Evolutionary conservation across 345 rosid species (phyloP).

Genomic region (Linum tenue): DNA sequence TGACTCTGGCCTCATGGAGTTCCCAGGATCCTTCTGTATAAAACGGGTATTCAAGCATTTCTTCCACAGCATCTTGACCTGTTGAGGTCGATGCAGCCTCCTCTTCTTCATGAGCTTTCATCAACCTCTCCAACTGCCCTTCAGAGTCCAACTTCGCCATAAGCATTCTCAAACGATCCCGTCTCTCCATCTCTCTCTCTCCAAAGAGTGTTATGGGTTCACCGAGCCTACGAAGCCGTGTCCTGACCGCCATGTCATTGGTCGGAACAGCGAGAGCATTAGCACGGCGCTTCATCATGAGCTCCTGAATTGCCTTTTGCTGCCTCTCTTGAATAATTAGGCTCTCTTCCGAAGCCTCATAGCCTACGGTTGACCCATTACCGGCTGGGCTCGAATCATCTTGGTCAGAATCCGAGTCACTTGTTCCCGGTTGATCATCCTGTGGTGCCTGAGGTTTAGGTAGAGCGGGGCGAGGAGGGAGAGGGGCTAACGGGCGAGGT

Average conservation of each 20-base stretch:
- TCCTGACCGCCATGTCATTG: constrained; percentile 82
- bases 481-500: constrained; percentile 45
- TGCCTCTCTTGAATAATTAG: constrained; percentile 63
- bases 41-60: constrained; percentile 62
- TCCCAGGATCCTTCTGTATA: constrained; percentile 72
- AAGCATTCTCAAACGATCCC: constrained; percentile 74
- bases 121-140: constrained; percentile 72
- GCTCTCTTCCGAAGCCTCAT: constrained; percentile 66
- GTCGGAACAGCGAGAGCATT: constrained; percentile 96
- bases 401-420: constrained; percentile 51
- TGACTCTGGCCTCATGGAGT: constrained; percentile 61
- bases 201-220: constrained; percentile 94
- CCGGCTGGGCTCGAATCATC: constrained; percentile 29
- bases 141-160: constrained; percentile 80
- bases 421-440: constrained; percentile 44
- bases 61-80: constrained; percentile 52
- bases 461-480: constrained; percentile 40
- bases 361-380: constrained; percentile 29
- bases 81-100: constrained; percentile 46
- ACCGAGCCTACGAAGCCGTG: constrained; percentile 79
- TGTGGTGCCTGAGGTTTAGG: constrained; percentile 44
- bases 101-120: constrained; percentile 85
- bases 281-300: constrained; percentile 76
- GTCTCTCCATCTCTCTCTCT: constrained; percentile 94
- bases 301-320: constrained; percentile 76